These are phyloP conservation scores for Ramichloridium luteum DNA, from an alignment of 2,329 filamentous ascomycete genomes.

Conservation along the genomic window DNA sequence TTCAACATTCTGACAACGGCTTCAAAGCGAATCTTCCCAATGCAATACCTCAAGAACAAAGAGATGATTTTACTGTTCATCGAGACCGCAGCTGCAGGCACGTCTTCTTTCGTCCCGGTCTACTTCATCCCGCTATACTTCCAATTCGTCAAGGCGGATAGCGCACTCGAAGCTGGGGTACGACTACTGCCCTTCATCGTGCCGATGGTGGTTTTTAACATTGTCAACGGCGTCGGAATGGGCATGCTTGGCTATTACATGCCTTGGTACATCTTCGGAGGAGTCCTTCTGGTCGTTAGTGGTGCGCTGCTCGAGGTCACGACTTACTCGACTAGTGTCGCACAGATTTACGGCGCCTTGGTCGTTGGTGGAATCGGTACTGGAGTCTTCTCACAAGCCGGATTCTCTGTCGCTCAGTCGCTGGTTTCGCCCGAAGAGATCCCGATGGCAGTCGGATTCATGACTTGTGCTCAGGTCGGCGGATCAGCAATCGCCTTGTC, in stretches of 20 bases:
- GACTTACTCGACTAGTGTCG: constrained; percentile 6
- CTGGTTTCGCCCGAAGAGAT: background rate
- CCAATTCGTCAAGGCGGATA: constrained; percentile 24
- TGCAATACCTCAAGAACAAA: constrained; percentile 31
- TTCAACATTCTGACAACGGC: constrained; percentile 25
- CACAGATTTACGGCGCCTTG: constrained; percentile 18
- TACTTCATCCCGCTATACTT: constrained; percentile 43
- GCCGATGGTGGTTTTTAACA: constrained; percentile 25
- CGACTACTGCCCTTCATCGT: constrained; percentile 33
- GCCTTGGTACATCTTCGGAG: constrained; percentile 30
- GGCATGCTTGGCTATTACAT: constrained; percentile 28
- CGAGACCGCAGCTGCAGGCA: background rate
- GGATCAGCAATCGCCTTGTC: background rate
- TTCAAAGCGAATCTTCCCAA: constrained; percentile 37
- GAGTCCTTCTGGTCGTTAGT: constrained; percentile 26
- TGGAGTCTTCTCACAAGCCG: constrained; percentile 13
- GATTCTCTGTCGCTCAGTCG: constrained; percentile 11
- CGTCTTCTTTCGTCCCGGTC: constrained; percentile 19
- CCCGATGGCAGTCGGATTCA: background rate
- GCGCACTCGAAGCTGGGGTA: constrained; percentile 29
- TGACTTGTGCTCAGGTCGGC: background rate
- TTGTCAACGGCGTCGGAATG: constrained; percentile 30
- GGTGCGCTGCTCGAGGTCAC: constrained; percentile 26
- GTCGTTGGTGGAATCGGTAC: constrained; percentile 13
- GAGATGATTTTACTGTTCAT: constrained; percentile 34